Evolutionary conservation across 1,139 yeast species (phyloP).

Genomic region (Saccharomycopsis hybrid): DNA sequence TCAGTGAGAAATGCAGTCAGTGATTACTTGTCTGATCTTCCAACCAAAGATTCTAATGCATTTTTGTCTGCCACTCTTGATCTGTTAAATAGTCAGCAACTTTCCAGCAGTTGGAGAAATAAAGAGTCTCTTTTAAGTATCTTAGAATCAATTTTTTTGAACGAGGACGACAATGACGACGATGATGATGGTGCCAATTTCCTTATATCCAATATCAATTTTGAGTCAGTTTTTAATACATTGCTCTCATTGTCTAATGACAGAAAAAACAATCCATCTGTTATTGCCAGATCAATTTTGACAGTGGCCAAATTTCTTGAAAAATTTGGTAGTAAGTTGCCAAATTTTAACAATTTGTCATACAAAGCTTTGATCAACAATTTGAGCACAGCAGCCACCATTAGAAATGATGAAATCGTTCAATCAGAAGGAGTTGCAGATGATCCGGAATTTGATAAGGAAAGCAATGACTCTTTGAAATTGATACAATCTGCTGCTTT

Average conservation of each 20-base stretch:
- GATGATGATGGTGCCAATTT: no score
- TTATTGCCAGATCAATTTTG: conserved; percentile 42
- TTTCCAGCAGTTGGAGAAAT: conserved; percentile 25
- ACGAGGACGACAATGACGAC: conserved; percentile 32
- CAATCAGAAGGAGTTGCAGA: conserved; percentile 19
- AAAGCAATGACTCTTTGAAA: conserved; percentile 14
- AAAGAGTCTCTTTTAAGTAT: conserved; percentile 31
- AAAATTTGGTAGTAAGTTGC: conserved; percentile 36
- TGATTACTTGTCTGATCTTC: conserved; percentile 44
- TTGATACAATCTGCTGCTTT: conserved; percentile 42
- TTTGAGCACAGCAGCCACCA: conserved; percentile 26
- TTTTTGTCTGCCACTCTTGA: conserved; percentile 22
- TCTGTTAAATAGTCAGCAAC: conserved; percentile 17
- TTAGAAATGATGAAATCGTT: conserved; percentile 21
- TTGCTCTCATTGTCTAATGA: conserved; percentile 1
- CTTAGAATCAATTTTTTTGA: conserved; percentile 38
- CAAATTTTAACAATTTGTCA: conserved; percentile 34
- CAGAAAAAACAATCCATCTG: conserved; percentile 19
- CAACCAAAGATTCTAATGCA: conserved; percentile 25
- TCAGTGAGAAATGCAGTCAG: conserved; percentile 48
- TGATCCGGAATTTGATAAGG: conserved; percentile 7
- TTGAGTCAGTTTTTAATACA: conserved; percentile 2
- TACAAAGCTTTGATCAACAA: conserved; percentile 35
- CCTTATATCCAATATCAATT: not conserved
- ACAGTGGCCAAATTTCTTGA: conserved; percentile 52